phyloP scores from a whole-genome alignment of 2,329 filamentous ascomycete genomes.

The Zasmidium cellare region DNA sequence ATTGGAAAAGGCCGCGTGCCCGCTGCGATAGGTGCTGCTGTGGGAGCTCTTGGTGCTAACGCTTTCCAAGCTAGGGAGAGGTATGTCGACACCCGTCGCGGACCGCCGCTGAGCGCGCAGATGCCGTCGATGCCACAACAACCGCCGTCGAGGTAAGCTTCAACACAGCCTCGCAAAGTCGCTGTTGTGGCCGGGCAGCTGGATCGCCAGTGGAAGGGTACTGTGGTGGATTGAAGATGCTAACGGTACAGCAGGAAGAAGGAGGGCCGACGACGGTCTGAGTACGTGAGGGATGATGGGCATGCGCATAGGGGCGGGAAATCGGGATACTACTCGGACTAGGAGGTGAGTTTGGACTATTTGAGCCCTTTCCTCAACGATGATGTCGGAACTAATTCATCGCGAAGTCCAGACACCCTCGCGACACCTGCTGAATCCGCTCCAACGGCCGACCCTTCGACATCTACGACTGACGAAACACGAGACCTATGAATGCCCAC shows the following conservation, averaged over 20 bases:
- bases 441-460: not conserved
- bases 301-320: not conserved
- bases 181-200: constrained; percentile 6
- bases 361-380: not conserved
- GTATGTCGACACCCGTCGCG: constrained; percentile 20
- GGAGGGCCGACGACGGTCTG: constrained; percentile 10
- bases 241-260: constrained; percentile 16
- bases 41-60: constrained; percentile 33
- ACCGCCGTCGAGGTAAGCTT: constrained; percentile 22
- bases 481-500: not conserved
- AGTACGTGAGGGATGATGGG: constrained; percentile 5
- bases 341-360: constrained; percentile 19
- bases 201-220: not conserved
- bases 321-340: constrained; percentile 23
- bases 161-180: constrained; percentile 9
- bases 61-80: constrained; percentile 32
- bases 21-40: constrained; percentile 26
- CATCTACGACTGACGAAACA: not conserved
- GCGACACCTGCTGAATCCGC: not conserved
- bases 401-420: not conserved
- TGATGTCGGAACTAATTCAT: not conserved
- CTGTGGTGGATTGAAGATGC: not conserved
- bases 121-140: constrained; percentile 15
- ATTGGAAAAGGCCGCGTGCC: constrained; percentile 28
- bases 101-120: constrained; percentile 11